These are phyloP conservation scores for Conoideocrella luteorostrata DNA, from an alignment of 2,329 filamentous ascomycete species.

Conservation along the genomic window DNA sequence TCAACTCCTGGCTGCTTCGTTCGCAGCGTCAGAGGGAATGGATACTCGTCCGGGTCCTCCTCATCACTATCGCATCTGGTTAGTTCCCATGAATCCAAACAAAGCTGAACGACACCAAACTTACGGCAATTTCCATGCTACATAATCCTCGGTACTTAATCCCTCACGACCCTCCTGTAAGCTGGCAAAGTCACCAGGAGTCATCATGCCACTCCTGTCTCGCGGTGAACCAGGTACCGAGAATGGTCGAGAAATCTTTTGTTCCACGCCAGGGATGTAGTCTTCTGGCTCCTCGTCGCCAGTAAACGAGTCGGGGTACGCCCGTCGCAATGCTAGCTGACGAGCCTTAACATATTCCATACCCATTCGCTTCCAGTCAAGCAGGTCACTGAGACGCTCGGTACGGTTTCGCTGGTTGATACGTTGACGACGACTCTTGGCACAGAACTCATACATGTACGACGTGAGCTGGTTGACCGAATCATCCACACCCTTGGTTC, in stretches of 20 bases:
- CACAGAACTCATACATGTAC: constrained; percentile 84
- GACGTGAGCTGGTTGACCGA: constrained; percentile 91
- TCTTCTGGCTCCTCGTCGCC: constrained; percentile 77
- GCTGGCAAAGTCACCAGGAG: constrained; percentile 93
- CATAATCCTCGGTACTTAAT: constrained; percentile 92
- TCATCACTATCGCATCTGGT: constrained; percentile 58
- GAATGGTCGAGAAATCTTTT: constrained; percentile 91
- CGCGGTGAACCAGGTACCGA: constrained; percentile 90
- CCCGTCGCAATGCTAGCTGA: constrained; percentile 82
- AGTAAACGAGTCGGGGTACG: constrained; percentile 82
- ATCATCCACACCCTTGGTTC: constrained; percentile 92
- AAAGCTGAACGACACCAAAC: constrained; percentile 33
- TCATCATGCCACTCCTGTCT: constrained; percentile 96
- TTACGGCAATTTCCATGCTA: constrained; percentile 97
- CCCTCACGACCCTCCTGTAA: constrained; percentile 92
- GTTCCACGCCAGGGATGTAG: constrained; percentile 85
- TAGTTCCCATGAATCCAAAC: not conserved
- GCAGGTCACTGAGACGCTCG: constrained; percentile 84
- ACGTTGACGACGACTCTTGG: constrained; percentile 89
- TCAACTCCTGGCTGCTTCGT: constrained; percentile 40
- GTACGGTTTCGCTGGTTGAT: constrained; percentile 99
- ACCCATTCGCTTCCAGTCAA: constrained; percentile 99
- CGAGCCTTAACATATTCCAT: constrained; percentile 98
- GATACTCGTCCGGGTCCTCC: constrained; percentile 75
- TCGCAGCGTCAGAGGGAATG: constrained; percentile 52